These are phyloP conservation scores for Pseudogymnoascus sp. DNA, from an alignment of 2,329 filamentous ascomycete genomes.

Conservation along the genomic window DNA sequence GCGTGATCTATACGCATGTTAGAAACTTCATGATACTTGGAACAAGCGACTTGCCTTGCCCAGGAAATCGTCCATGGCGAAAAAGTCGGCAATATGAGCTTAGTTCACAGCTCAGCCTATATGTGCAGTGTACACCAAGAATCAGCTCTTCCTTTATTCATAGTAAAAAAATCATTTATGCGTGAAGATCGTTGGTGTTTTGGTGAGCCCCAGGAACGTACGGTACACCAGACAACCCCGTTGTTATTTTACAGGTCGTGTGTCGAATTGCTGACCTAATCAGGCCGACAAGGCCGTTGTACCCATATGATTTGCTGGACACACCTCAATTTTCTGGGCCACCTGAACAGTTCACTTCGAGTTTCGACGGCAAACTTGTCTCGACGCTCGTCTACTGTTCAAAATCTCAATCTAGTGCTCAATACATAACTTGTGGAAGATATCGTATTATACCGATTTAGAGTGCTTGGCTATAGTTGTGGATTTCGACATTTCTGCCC, in stretches of 20 bases:
- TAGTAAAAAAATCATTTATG: slow-evolving; percentile 1
- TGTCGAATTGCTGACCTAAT: slow-evolving; percentile 2
- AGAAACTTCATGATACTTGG: neutral
- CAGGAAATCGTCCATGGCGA: slow-evolving; percentile 38
- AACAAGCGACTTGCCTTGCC: slow-evolving; percentile 39
- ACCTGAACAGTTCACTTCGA: slow-evolving; percentile 4
- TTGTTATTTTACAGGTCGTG: slow-evolving; percentile 3
- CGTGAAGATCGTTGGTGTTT: slow-evolving; percentile 1
- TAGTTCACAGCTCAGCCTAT: neutral
- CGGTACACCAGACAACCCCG: slow-evolving; percentile 4
- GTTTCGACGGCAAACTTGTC: neutral
- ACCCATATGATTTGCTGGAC: slow-evolving; percentile 5
- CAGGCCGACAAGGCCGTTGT: neutral
- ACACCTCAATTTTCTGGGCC: slow-evolving; percentile 4
- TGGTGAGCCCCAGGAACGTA: neutral
- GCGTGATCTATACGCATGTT: slow-evolving; percentile 42
- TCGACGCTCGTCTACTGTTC: slow-evolving; percentile 1
- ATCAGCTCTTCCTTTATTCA: neutral
- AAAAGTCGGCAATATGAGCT: neutral
- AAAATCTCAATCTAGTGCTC: neutral
- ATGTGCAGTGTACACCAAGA: neutral
- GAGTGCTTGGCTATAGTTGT: slow-evolving; percentile 1
- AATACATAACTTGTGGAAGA: neutral
- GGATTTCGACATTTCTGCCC: slow-evolving; percentile 4
- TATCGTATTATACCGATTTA: neutral